Percentiles rank a stretch among this genome's conserved stretches.
Conservation (phyloP, 2,329 filamentous ascomycete species). For the Pyrenophora teres region DNA sequence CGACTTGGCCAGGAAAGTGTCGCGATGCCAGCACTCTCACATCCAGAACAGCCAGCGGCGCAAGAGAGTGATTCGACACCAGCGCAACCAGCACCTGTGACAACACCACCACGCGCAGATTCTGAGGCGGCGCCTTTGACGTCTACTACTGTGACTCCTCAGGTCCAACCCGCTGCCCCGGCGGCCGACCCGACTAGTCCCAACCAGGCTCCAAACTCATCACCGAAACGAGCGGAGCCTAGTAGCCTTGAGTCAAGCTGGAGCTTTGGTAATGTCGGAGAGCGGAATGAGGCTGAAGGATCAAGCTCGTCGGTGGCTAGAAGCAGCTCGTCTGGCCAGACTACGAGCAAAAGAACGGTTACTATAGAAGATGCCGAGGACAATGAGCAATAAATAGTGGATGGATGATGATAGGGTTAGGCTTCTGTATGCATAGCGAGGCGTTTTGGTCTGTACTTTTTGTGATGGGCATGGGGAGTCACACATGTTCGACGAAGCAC, state of each 20-base stretch:
- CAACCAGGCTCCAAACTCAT: conserved; percentile 14
- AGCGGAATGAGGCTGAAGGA: conserved; percentile 32
- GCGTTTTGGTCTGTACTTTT: conserved; percentile 32
- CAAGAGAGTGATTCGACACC: not conserved
- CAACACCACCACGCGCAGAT: not conserved
- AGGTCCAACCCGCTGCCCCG: conserved; percentile 7
- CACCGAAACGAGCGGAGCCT: conserved; percentile 34
- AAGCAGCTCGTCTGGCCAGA: conserved; percentile 29
- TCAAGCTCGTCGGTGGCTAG: conserved; percentile 38
- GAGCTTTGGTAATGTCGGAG: conserved; percentile 41
- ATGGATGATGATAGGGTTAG: conserved; percentile 6
- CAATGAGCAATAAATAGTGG: conserved; percentile 23
- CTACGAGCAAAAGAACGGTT: conserved; percentile 30
- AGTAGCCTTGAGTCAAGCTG: conserved; percentile 44
- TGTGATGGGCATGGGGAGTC: not conserved
- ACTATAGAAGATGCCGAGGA: conserved; percentile 44
- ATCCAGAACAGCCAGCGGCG: conserved; percentile 10
- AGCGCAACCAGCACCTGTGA: not conserved
- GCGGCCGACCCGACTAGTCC: conserved; percentile 7
- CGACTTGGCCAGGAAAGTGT: conserved; percentile 18
- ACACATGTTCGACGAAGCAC: conserved; percentile 1
- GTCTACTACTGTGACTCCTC: conserved; percentile 9
- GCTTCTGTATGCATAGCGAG: conserved; percentile 43
- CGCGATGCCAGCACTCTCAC: conserved; percentile 8
- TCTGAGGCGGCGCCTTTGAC: conserved; percentile 4